Base-by-base conservation (phyloP, 805 yeast genomes). In the Saccharomyces jurei region DNA sequence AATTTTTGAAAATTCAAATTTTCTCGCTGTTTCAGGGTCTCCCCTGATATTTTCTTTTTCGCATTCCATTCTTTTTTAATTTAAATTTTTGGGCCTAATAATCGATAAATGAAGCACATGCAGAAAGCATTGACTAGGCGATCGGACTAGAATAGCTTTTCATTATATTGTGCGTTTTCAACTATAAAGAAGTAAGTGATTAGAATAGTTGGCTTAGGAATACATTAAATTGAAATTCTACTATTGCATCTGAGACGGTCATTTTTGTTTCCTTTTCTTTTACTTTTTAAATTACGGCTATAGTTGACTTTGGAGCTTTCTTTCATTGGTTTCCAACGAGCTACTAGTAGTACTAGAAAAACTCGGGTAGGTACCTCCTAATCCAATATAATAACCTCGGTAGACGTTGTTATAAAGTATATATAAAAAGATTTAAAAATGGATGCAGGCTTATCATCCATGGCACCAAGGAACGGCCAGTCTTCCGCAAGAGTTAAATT, bases 361-460 rank as follows among this genome's bases (percentile, higher is more conserved):
- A 36, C 25, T 8, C 4, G 11, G 10, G 17, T 10, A 36, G 44
- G 44, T 36, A 36, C 25, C 11, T 10, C 22, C 44, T 5, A 6
- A 36, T 36, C 44, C 44, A 11, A 21, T 36, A 36, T 17, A 36
- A 11, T 3, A 36, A 22, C 17, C 17, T 13, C 2, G 44, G 17
- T 17, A 17, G 17, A n/a, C 14, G 8, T 9, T 6, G n/a, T 27
- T 29, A 13, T 10, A 32, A 46, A 44, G 48, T 31, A 44, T 21
- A 49, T 6, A 22, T 5, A 46, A 25, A 14, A 31, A 28, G 11
- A 41, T 14, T 13, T 4, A 11, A 54, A n/a, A 41, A 71, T 71
- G 74, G 73, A 71, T 26, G 74, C 74, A 21, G 74, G 69, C 17
- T 62, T 67, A 57, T 59, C 67, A 13, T 59, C 69, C 4, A 55